These are phyloP conservation scores for Pseudevernia furfuracea DNA, from an alignment of 495 filamentous ascomycete species.

Conservation along the genomic window DNA sequence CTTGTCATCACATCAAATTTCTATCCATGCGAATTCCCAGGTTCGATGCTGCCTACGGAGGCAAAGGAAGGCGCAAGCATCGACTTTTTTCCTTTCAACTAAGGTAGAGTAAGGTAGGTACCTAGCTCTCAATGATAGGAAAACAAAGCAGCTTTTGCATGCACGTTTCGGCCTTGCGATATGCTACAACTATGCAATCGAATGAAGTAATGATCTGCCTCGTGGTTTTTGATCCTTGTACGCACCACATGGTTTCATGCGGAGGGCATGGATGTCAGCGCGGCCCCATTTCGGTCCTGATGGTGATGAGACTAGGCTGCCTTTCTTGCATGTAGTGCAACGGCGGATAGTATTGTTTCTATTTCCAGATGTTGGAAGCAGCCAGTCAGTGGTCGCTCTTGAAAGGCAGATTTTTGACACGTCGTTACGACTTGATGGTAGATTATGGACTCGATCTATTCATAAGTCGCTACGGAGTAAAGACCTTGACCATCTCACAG, in stretches of 20 bases:
- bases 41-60: neutral
- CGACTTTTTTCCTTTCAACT: neutral
- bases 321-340: neutral
- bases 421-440: conserved; percentile 3
- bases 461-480: no score
- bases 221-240: neutral
- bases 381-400: neutral
- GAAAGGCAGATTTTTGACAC: neutral
- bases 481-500: no score
- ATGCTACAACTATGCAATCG: neutral
- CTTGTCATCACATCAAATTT: neutral
- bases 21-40: neutral
- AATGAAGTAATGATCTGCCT: neutral
- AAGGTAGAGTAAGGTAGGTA: no score
- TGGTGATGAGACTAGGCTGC: neutral
- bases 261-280: neutral
- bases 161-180: neutral
- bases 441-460: no score
- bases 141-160: neutral
- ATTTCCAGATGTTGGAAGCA: neutral
- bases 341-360: neutral
- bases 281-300: neutral
- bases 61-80: neutral
- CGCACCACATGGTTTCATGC: neutral
- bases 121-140: no score